Evolutionary conservation across 2,329 filamentous ascomycete genomes (phyloP).

Genomic region (Xylariaceae sp.): DNA sequence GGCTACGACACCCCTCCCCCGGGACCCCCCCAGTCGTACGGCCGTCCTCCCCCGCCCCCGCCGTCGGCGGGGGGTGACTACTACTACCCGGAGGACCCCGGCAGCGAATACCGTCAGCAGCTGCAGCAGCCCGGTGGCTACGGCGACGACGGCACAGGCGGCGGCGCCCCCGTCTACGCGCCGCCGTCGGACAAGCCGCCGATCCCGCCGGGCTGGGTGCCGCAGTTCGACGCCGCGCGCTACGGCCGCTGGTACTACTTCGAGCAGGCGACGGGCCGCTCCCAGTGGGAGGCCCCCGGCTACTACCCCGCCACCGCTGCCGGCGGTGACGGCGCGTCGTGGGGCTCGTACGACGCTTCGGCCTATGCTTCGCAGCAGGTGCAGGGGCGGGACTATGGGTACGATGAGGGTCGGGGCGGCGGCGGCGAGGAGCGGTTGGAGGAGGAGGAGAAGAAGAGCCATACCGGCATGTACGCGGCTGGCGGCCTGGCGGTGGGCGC

Average conservation of each 20-base stretch:
- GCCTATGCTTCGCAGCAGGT: no score
- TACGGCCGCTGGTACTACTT: conserved; percentile 59
- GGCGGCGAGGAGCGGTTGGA: no score
- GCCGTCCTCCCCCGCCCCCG: no score
- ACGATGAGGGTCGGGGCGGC: no score
- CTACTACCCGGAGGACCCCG: no score
- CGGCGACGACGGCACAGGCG: no score
- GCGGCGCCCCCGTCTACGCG: conserved; percentile 27
- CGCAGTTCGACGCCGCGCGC: conserved; percentile 55
- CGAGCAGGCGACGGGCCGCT: conserved; percentile 51
- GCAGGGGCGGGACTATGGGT: conserved; percentile 10
- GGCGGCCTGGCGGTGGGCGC: conserved; percentile 50
- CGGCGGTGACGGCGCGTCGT: no score
- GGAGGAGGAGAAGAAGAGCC: conserved; percentile 36
- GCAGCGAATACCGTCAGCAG: conserved; percentile 18
- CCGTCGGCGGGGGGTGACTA: no score
- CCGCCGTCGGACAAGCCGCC: conserved; percentile 35
- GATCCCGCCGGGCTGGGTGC: conserved; percentile 53
- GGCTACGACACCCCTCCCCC: no score
- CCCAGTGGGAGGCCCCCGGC: conserved; percentile 56
- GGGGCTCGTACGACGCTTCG: no score
- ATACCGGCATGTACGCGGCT: conserved; percentile 47
- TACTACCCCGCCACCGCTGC: conserved; percentile 20
- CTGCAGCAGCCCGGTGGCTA: conserved; percentile 9
- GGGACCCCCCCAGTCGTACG: no score